Base-by-base conservation (phyloP, 1,284 basidiomycete genomes). In the Tetrapyrgos nigripes region DNA sequence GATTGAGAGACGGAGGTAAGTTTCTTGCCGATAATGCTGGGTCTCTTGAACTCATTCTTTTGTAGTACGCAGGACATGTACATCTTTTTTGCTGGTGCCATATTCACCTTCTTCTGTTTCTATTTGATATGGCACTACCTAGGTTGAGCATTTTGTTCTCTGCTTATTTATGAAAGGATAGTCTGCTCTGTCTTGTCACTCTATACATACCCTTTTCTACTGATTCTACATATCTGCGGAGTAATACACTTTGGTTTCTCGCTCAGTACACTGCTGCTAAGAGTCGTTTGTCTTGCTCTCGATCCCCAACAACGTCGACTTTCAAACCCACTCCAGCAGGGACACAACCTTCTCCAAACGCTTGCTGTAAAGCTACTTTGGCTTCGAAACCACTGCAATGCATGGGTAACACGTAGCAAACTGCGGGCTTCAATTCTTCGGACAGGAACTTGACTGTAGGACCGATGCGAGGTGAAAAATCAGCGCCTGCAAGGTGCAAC, bases 101-200 rank as follows among this genome's bases (percentile, higher is more conserved):
- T 89, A n/a, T 85, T 93, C 70, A 97, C 94, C 3, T 90, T 97
- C 71, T 82, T 96, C 73, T 93, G 89, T 74, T 97, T 97, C 79
- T 96, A 85, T 78, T 74, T 93, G 61, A 97, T 97, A 66, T 93
- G 92, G 88, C 86, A 86, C 66, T 97, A 94, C 73, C 78, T 97
- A 47, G 95, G 94, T 62, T 96, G 73, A 81, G 43, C 23, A 23
- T 46, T 11, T 33, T 33, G 9, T 33, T 9, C 37, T 26, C 9
- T 40, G 8, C 26, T 45, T 55, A n/a, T 31, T 21, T n/a, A n/a
- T n/a, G n/a, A n/a, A n/a, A n/a, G n/a, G n/a, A n/a, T n/a, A n/a
- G n/a, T n/a, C n/a, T n/a, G n/a, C 23, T 37, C 11, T n/a, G 9
- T 14, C 24, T 27, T 26, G 10, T n/a, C 35, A 49, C 24, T 48